phyloP scores from a whole-genome alignment of 345 rosid genomes.

The Capsella bursapastoris region DNA sequence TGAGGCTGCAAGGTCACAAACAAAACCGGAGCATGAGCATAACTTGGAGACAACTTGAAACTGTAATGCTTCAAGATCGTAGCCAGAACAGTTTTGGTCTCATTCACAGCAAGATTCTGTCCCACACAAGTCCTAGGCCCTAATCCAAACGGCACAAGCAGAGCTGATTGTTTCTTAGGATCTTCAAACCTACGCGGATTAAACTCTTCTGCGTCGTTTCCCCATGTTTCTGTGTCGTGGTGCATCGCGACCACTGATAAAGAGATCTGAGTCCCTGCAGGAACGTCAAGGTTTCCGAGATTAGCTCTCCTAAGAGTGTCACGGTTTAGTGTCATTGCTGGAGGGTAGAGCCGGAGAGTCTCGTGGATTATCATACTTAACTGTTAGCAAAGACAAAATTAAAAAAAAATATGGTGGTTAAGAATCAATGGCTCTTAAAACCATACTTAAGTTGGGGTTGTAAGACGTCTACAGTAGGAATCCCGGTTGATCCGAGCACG shows the following conservation, averaged over 20 bases:
- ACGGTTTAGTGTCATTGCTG: conserved; percentile 59
- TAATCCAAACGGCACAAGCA: conserved; percentile 60
- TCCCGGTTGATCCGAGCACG: conserved; percentile 45
- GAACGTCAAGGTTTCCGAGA: conserved; percentile 65
- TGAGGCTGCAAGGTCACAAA: conserved; percentile 64
- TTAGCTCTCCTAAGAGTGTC: conserved; percentile 50
- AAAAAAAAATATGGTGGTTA: background rate
- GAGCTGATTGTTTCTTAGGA: conserved; percentile 52
- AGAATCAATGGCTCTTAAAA: background rate
- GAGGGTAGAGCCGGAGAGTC: conserved; percentile 78
- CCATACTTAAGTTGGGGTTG: conserved; percentile 13
- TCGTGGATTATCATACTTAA: conserved; percentile 68
- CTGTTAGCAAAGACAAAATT: conserved; percentile 44
- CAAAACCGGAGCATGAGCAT: conserved; percentile 73
- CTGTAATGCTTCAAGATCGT: conserved; percentile 55
- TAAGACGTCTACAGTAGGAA: conserved; percentile 51
- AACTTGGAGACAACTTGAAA: conserved; percentile 60
- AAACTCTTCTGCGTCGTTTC: conserved; percentile 65
- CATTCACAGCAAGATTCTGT: conserved; percentile 55
- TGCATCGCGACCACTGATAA: conserved; percentile 59
- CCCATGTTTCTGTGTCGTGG: conserved; percentile 72
- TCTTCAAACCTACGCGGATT: conserved; percentile 69
- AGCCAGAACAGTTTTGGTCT: conserved; percentile 63
- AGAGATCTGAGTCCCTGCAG: conserved; percentile 63
- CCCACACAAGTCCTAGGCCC: conserved; percentile 71